Conservation (phyloP, 129 eudicot genomes). For the Centaurea solstitialis region DNA sequence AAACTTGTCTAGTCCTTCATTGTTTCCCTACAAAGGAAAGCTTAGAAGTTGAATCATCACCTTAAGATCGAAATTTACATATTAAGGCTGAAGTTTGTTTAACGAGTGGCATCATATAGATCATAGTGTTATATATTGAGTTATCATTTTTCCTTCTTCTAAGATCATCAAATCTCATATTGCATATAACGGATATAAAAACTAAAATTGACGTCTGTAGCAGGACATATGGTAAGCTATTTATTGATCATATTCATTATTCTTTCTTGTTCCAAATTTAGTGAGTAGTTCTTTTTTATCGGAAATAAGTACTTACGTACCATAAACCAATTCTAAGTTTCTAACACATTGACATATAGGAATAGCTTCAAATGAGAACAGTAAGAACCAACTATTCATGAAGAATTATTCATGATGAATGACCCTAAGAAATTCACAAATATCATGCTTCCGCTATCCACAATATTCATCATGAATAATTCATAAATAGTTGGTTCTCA, state of each 20-base stretch:
- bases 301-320: too few relatives aligned
- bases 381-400: neutral
- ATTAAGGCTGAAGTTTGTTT: neutral
- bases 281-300: neutral
- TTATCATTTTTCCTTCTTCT: neutral
- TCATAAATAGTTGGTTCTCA: neutral
- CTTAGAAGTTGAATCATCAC: neutral
- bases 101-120: neutral
- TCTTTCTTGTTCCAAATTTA: neutral
- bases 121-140: neutral
- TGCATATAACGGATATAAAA: neutral
- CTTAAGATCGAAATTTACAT: neutral
- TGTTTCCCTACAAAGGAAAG: neutral
- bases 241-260: neutral
- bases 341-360: neutral
- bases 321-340: neutral
- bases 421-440: neutral
- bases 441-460: neutral
- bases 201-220: neutral
- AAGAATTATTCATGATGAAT: neutral
- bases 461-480: neutral
- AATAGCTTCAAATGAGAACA: neutral
- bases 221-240: neutral
- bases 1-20: neutral
- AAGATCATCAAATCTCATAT: neutral